Evolutionary conservation across 176 grass and related monocot species (phyloP).

Genomic region (Carex myosuroides): DNA sequence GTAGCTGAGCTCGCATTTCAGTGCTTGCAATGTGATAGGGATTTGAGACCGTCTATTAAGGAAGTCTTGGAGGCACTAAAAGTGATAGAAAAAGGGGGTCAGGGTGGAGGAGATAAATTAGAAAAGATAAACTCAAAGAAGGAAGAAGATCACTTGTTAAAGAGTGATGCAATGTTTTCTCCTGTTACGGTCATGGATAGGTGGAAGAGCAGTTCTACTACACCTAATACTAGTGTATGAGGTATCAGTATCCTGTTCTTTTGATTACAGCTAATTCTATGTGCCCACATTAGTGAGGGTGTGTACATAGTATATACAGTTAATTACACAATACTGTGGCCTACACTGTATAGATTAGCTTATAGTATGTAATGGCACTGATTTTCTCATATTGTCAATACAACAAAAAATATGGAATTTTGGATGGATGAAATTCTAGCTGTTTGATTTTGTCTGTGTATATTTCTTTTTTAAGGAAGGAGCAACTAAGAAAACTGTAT

Average conservation of each 20-base stretch:
- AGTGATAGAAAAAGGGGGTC: slow-evolving; percentile 33
- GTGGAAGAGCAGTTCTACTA: slow-evolving; percentile 46
- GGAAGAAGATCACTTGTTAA: slow-evolving; percentile 37
- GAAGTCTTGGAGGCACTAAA: slow-evolving; percentile 55
- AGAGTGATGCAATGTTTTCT: slow-evolving; percentile 19
- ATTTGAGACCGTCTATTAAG: slow-evolving; percentile 54
- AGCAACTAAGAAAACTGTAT: neutral
- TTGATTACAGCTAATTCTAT: neutral
- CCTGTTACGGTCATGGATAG: slow-evolving; percentile 49
- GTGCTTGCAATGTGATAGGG: slow-evolving; percentile 71
- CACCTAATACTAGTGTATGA: slow-evolving; percentile 22
- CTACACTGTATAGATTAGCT: neutral
- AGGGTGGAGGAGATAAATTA: neutral
- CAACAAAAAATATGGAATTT: neutral
- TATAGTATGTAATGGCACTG: neutral
- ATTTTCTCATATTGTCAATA: neutral
- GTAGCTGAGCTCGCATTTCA: slow-evolving; percentile 69
- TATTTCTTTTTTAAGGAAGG: neutral
- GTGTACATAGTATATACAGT: neutral
- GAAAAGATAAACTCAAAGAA: slow-evolving; percentile 8
- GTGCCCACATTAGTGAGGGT: neutral
- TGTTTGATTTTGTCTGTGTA: neutral
- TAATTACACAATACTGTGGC: neutral
- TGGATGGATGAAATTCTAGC: neutral
- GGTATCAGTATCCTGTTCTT: neutral